Percentiles rank a stretch among this genome's conserved stretches.
Evolutionary conservation across 257 asterid genomes (phyloP).

Genomic region (Solanum raphanifolium): DNA sequence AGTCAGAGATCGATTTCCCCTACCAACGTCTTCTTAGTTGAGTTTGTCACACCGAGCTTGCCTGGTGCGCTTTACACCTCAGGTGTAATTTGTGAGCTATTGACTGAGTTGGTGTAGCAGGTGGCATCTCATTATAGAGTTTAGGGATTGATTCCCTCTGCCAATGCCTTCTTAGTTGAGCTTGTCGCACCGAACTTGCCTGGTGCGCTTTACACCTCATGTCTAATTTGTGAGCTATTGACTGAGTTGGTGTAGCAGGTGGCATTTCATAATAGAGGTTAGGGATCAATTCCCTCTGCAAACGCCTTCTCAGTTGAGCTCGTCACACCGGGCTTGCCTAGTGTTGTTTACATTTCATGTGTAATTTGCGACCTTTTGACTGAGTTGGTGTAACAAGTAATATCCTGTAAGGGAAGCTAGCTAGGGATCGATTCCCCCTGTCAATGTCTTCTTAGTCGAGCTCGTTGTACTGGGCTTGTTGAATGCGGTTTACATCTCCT

Average conservation of each 20-base stretch:
- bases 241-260: background rate
- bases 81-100: background rate
- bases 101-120: background rate
- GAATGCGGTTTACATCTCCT: background rate
- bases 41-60: background rate
- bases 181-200: background rate
- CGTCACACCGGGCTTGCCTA: background rate
- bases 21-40: background rate
- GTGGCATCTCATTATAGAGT: background rate
- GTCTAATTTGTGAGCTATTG: background rate
- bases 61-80: background rate
- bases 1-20: background rate
- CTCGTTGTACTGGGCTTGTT: rapidly evolving
- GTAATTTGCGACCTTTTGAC: background rate
- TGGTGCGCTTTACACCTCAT: background rate
- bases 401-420: background rate
- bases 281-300: background rate
- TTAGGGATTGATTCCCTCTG: too few species aligned
- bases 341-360: background rate
- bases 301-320: background rate
- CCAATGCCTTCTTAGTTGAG: background rate
- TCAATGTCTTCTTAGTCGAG: background rate
- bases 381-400: rapidly evolving
- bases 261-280: background rate
- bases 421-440: background rate